Conservation (phyloP, 192 early-diverging fungal species). For the Oehlia diaphana region DNA sequence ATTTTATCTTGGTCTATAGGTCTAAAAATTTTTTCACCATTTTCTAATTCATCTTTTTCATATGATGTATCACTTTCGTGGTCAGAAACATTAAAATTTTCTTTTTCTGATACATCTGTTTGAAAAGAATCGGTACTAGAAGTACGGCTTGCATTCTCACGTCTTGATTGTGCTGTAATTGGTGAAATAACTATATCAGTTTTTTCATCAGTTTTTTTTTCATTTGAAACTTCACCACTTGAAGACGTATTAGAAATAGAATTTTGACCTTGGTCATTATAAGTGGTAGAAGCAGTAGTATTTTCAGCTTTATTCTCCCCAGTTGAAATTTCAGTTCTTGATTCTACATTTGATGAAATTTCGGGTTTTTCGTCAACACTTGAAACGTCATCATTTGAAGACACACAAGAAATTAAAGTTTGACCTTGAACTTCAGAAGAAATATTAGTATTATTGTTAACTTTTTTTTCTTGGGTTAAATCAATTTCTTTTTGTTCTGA, state of each 20-base stretch:
- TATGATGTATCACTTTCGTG: constrained; percentile 14
- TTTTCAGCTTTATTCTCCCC: not conserved
- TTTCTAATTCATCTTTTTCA: constrained; percentile 2
- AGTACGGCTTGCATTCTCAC: constrained; percentile 3
- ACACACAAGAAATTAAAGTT: not conserved
- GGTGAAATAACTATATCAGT: not conserved
- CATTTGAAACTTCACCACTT: not conserved
- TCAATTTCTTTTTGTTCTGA: not conserved
- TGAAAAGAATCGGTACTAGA: constrained; percentile 13
- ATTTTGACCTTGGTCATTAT: not conserved
- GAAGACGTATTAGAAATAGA: not conserved
- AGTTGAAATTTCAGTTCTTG: not conserved
- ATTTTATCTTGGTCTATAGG: not conserved
- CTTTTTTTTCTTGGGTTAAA: not conserved
- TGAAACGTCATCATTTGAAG: not conserved
- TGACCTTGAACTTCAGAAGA: not conserved
- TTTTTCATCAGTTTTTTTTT: not conserved
- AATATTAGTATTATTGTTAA: not conserved
- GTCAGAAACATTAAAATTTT: constrained; percentile 1
- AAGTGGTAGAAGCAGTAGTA: not conserved
- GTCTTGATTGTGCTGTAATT: not conserved
- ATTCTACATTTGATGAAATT: not conserved
- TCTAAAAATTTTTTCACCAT: not conserved
- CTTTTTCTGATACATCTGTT: not conserved
- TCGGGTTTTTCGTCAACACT: not conserved